Evolutionary conservation across 306 rosid species (phyloP).

Genomic region (Rubus idaeus): DNA sequence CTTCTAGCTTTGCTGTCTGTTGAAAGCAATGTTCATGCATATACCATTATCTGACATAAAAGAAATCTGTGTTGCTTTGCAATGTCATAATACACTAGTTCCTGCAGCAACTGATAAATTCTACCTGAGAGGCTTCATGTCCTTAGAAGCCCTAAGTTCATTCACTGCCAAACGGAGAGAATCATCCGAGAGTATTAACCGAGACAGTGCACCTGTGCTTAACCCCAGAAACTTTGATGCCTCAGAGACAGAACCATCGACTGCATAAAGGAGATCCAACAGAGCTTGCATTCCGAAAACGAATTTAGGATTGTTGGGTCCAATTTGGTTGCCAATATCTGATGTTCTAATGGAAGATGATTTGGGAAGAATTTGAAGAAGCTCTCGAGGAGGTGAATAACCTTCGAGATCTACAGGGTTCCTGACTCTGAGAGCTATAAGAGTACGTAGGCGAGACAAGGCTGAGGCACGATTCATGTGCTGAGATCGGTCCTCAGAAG

Average conservation of each 20-base stretch:
- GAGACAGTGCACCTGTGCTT: constrained; percentile 83
- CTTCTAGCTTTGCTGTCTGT: not conserved
- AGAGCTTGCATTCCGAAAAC: constrained; percentile 87
- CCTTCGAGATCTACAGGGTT: constrained; percentile 61
- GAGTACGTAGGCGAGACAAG: constrained; percentile 71
- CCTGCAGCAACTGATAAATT: not conserved
- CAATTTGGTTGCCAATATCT: constrained; percentile 75
- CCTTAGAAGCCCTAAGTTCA: constrained; percentile 66
- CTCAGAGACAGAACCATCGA: constrained; percentile 76
- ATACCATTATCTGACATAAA: not conserved
- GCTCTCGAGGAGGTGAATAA: constrained; percentile 74
- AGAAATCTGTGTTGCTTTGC: not conserved
- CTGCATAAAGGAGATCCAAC: constrained; percentile 76
- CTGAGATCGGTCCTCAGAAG: constrained; percentile 92
- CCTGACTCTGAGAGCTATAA: constrained; percentile 78
- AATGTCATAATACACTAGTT: not conserved
- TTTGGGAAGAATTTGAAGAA: constrained; percentile 78
- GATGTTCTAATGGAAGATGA: constrained; percentile 77
- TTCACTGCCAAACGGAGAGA: constrained; percentile 85
- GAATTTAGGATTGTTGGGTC: constrained; percentile 78
- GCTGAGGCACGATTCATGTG: constrained; percentile 90
- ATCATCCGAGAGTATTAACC: constrained; percentile 84
- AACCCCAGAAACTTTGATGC: constrained; percentile 89
- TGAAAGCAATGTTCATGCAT: not conserved
- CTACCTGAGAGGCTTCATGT: constrained; percentile 33